These are phyloP conservation scores for Penicillium rolfsii DNA, from an alignment of 2,329 filamentous ascomycete species.

Conservation along the genomic window DNA sequence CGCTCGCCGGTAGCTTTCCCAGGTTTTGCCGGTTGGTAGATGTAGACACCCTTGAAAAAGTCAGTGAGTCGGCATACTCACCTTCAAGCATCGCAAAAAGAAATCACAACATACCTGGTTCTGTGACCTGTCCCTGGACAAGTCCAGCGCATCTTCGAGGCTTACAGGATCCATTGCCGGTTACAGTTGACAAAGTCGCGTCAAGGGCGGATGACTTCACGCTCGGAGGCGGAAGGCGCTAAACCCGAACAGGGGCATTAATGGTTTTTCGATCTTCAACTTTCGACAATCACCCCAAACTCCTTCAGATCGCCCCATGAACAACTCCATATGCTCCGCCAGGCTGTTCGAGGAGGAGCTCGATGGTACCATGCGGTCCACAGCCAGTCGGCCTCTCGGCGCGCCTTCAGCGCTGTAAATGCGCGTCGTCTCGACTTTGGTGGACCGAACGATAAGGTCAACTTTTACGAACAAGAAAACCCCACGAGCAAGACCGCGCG, in stretches of 20 bases:
- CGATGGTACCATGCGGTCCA: slow-evolving; percentile 48
- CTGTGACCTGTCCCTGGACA: slow-evolving; percentile 35
- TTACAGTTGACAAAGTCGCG: slow-evolving; percentile 18
- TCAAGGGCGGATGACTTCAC: slow-evolving; percentile 26
- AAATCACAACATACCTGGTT: slow-evolving; percentile 31
- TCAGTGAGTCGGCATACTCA: slow-evolving; percentile 20
- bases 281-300: slow-evolving; percentile 17
- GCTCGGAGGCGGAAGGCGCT: slow-evolving; percentile 32
- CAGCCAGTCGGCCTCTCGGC: slow-evolving; percentile 36
- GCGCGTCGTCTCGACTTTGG: slow-evolving; percentile 38
- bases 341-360: slow-evolving; percentile 48
- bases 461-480: slow-evolving; percentile 49
- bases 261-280: slow-evolving; percentile 30
- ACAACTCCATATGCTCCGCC: slow-evolving; percentile 48
- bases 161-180: slow-evolving; percentile 28
- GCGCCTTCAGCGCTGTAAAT: slow-evolving; percentile 38
- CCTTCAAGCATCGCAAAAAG: background rate
- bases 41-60: slow-evolving; percentile 59
- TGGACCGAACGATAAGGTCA: slow-evolving; percentile 47
- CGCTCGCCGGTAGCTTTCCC: slow-evolving; percentile 43
- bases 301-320: slow-evolving; percentile 35
- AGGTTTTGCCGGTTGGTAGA: slow-evolving; percentile 60
- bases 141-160: slow-evolving; percentile 28
- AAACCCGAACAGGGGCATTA: slow-evolving; percentile 36
- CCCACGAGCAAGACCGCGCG: slow-evolving; percentile 40